Percentiles rank a stretch among this genome's conserved stretches.
Conservation (phyloP, 106 monocot genomes). For the Dendrobium nobile region DNA sequence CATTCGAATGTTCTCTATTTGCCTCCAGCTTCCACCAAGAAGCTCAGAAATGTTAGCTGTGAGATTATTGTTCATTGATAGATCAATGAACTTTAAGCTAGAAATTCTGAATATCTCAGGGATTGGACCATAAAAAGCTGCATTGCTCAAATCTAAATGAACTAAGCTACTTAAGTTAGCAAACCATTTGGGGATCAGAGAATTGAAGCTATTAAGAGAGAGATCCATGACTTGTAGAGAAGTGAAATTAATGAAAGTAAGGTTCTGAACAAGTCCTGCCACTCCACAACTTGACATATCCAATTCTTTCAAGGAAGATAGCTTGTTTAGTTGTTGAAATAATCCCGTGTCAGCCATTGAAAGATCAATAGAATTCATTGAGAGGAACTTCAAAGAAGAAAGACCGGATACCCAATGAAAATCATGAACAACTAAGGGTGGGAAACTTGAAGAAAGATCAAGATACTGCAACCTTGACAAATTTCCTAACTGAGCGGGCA, state of each 20-base stretch:
- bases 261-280: neutral
- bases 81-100: neutral
- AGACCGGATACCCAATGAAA: slow-evolving; percentile 20
- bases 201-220: slow-evolving; percentile 12
- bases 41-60: slow-evolving; percentile 3
- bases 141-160: neutral
- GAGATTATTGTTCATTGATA: slow-evolving; percentile 8
- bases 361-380: neutral
- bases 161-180: slow-evolving; percentile 10
- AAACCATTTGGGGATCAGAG: slow-evolving; percentile 12
- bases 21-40: slow-evolving; percentile 8
- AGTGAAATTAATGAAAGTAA: slow-evolving; percentile 17
- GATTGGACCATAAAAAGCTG: slow-evolving; percentile 1
- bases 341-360: neutral
- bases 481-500: slow-evolving; percentile 22
- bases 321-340: slow-evolving; percentile 12
- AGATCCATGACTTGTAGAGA: slow-evolving; percentile 18
- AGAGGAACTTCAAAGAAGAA: slow-evolving; percentile 8
- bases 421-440: neutral
- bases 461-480: slow-evolving; percentile 12
- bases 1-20: neutral
- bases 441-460: slow-evolving; percentile 16
- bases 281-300: neutral
- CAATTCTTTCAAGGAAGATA: slow-evolving; percentile 19
- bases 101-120: neutral